Conservation (phyloP, 371 early-diverging fungal genomes). For the Rhizopus delemar region DNA sequence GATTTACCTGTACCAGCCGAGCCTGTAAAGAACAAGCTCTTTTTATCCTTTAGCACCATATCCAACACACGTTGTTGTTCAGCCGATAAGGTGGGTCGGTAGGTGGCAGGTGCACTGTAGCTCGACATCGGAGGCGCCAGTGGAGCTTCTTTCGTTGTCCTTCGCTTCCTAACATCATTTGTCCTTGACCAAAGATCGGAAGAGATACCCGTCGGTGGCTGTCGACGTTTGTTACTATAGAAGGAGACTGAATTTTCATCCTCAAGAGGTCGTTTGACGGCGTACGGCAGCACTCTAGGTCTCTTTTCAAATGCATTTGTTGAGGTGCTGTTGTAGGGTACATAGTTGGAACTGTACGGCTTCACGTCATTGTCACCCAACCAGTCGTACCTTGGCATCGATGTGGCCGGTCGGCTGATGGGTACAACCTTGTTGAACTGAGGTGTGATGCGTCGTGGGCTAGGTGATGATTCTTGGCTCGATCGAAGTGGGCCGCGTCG, state of each 20-base stretch:
- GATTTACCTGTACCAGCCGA: conserved; percentile 87
- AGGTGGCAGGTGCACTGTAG: not conserved
- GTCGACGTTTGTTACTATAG: not conserved
- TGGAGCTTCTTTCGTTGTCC: not conserved
- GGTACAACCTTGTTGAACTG: not conserved
- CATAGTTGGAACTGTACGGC: conserved; percentile 18
- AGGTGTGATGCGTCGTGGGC: not conserved
- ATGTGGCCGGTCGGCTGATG: not conserved
- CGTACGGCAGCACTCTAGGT: not conserved
- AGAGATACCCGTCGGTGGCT: not conserved
- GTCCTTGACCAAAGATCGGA: not conserved
- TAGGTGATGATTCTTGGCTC: conserved; percentile 12
- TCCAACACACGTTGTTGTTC: conserved; percentile 24
- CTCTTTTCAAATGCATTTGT: not conserved
- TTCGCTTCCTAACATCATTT: not conserved
- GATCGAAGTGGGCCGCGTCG: conserved; percentile 11
- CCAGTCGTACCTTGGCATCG: conserved; percentile 18
- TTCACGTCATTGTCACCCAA: conserved; percentile 18
- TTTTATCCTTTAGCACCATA: conserved; percentile 18
- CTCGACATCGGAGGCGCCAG: not conserved
- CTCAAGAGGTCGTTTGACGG: not conserved
- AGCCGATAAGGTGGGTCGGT: conserved; percentile 15
- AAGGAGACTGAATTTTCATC: not conserved
- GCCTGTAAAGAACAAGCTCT: conserved; percentile 31
- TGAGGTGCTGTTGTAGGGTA: not conserved